Conservation (phyloP, 1,284 basidiomycete species). For the Trichosporon faecale region DNA sequence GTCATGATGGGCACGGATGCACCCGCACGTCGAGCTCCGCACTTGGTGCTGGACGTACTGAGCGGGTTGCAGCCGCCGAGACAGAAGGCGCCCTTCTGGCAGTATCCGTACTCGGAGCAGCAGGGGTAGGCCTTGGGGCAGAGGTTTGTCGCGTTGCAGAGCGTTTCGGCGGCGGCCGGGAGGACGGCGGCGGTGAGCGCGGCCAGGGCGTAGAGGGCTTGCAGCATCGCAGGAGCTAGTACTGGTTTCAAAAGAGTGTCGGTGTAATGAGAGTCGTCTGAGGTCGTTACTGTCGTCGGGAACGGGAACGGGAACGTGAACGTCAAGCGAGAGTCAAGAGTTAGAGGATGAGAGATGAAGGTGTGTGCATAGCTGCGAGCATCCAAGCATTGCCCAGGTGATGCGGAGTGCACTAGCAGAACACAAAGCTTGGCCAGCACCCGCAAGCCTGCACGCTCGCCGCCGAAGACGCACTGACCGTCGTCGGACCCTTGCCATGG, state of each 20-base stretch:
- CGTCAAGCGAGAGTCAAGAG: background rate
- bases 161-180: constrained; percentile 19
- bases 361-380: background rate
- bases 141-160: constrained; percentile 34
- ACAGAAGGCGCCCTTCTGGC: constrained; percentile 64
- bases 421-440: background rate
- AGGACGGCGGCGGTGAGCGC: constrained; percentile 7
- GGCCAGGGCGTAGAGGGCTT: background rate
- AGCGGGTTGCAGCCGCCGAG: constrained; percentile 78
- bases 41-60: constrained; percentile 32
- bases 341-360: background rate
- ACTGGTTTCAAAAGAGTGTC: constrained; percentile 2
- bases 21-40: too few relatives aligned
- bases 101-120: constrained; percentile 74
- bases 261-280: background rate
- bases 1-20: too few relatives aligned
- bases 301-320: too few relatives aligned
- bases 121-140: constrained; percentile 65
- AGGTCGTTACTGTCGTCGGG: background rate
- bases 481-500: background rate
- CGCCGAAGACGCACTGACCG: constrained; percentile 1
- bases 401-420: background rate
- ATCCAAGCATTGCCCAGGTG: background rate
- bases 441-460: background rate
- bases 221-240: background rate